Base-by-base conservation (phyloP, 805 yeast genomes). In the Kazachstania martiniae region DNA sequence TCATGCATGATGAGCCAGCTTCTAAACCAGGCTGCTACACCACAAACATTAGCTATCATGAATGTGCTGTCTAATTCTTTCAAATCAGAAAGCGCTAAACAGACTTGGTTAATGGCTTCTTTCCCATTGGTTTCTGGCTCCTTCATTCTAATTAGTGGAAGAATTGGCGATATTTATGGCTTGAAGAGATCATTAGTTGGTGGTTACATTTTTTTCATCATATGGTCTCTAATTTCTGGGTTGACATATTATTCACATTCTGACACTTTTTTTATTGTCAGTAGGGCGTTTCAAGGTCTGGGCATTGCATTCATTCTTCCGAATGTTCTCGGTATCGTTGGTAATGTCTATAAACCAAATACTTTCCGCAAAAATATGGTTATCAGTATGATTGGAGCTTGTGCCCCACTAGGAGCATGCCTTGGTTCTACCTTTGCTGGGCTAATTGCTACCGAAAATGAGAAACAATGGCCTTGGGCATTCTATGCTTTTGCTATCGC, bases 71-170 rank as follows among this genome's bases (percentile, higher is more conserved):
- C 56, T 0, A 37, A 42, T 2, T 50, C 54, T 4, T 61, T 67
- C 22, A 43, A 54, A 12, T 46, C 62, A 1, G 39, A 49, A 7
- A 35, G 38, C 2, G 50, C 56, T 5, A 59, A 61, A 28, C 62
- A 66, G 35, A 43, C 66, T 12, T 77, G 93, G 91, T 72, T 74
- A 47, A 66, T 74, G 63, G 85, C 86, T 2, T 69, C 83, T 0
- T 78, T 72, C 48, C 74, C 84, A 0, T 55, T 81, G 34, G 72
- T 84, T 0, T 71, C 78, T 4, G 89, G 89, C 9, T 77, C 89
- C 0, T 73, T 80, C 39, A 79, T 81, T 31, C 52, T 81, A 23
- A 60, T 75, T 4, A 68, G 79, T 23, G 91, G 91, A 7, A 64
- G 76, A 31, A 47, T 78, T 28, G 91, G 93, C 21, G 93, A 81